Percentiles rank a stretch among this genome's conserved stretches.
Conservation (phyloP, 1,284 basidiomycete genomes). For the Ganoderma lingzhi region DNA sequence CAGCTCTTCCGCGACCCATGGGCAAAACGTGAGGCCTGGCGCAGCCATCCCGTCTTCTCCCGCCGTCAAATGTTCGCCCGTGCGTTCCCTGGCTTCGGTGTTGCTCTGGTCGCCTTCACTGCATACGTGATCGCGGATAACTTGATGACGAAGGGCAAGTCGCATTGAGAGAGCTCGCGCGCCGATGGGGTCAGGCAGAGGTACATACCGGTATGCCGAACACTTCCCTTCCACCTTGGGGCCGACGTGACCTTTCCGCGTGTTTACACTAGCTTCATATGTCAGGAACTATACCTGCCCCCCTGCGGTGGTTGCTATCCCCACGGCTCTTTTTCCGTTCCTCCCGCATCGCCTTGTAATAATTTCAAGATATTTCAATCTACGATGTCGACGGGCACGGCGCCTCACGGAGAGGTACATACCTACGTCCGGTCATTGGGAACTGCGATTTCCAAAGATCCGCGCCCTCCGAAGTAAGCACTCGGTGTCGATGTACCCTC, state of each 20-base stretch:
- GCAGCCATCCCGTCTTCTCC: slow-evolving; percentile 88
- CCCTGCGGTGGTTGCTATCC: not conserved
- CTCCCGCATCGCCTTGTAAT: slow-evolving; percentile 5
- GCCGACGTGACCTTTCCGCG: slow-evolving; percentile 10
- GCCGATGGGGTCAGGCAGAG: not conserved
- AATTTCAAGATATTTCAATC: slow-evolving; percentile 6
- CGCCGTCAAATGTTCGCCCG: slow-evolving; percentile 87
- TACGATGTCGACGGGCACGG: slow-evolving; percentile 6
- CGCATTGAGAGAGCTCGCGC: slow-evolving; percentile 25
- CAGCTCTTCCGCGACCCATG: slow-evolving; percentile 92
- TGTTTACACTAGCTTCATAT: slow-evolving; percentile 1
- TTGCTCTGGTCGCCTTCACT: slow-evolving; percentile 90
- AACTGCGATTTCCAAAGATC: not conserved
- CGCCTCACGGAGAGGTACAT: not conserved
- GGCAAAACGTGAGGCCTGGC: slow-evolving; percentile 95
- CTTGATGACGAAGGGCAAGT: slow-evolving; percentile 46
- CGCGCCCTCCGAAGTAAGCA: not conserved
- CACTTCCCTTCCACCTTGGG: slow-evolving; percentile 4
- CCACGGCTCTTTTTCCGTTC: not conserved
- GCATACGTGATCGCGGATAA: slow-evolving; percentile 90
- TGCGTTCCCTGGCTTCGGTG: slow-evolving; percentile 93
- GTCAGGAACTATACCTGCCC: not conserved
- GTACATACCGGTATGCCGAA: slow-evolving; percentile 18
- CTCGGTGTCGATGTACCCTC: not conserved
- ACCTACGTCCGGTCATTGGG: not conserved